Base-by-base conservation (phyloP, 495 filamentous ascomycete genomes). In the Xylaria longipes region DNA sequence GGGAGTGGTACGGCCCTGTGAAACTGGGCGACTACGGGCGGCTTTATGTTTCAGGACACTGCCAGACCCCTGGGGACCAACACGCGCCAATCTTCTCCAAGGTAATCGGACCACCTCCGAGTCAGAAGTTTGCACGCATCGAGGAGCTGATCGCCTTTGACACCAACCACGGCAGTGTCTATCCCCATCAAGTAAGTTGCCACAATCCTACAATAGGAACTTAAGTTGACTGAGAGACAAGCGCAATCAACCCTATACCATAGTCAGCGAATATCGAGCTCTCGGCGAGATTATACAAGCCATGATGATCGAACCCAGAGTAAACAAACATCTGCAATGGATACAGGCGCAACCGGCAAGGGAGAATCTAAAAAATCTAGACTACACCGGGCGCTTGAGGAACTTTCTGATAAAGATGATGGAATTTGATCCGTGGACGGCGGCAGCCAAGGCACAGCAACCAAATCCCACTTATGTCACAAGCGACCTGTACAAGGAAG, bases 1-100 rank as follows among this genome's bases (percentile, higher is more conserved):
- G 65, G 3, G 85, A 88, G 77, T 83, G 79, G 63, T 87, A 86
- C 54, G 85, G 84, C 1, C 54, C 67, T 5, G 85, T 84, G 64
- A 87, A 86, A 77, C 65, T 88, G 58, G 85, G 85, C 33, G 79
- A 82, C 22, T 86, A 85, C 52, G 61, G 69, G 22, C 68, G 62
- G 5, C 74, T 82, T 14, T 77, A 72, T 33, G 77, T 85, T 25
- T 77, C 76, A 41, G 80, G 77, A 27, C 80, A 76, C 69, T 70
- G 79, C 15, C 65, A 73, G 37, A 70, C 56, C 45, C n/a, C 37
- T 29, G 66, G 58, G 35, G 43, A 65, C 20, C 0, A 20, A 0
- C 29, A 54, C 52, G 29, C n/a, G 31, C 73, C 63, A 43, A 15
- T 11, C 22, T 57, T 46, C 22, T 62, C 71, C 11, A 75, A 77